phyloP scores from a whole-genome alignment of 2,329 filamentous ascomycete species.

The Cadophora sp. region DNA sequence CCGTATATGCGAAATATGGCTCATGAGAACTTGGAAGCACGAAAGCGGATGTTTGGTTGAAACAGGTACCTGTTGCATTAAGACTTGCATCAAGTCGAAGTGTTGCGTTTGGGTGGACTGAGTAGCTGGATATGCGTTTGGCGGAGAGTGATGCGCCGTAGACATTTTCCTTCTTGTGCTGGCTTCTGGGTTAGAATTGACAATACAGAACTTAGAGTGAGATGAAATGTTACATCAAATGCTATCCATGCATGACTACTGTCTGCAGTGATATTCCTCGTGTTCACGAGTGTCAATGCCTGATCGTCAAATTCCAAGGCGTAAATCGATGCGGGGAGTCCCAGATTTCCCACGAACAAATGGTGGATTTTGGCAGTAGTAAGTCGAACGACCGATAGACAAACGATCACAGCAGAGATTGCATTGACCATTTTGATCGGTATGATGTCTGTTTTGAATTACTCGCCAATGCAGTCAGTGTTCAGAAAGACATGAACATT shows the following conservation, averaged over 20 bases:
- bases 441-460: not conserved
- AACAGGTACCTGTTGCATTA: not conserved
- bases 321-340: conserved; percentile 17
- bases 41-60: conserved; percentile 10
- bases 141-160: conserved; percentile 16
- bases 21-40: conserved; percentile 12
- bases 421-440: not conserved
- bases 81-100: conserved; percentile 10
- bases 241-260: conserved; percentile 24
- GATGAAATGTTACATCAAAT: conserved; percentile 13
- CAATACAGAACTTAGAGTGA: not conserved
- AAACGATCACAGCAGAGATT: not conserved
- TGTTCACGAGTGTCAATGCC: conserved; percentile 19
- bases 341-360: conserved; percentile 24
- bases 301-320: conserved; percentile 21
- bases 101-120: conserved; percentile 4
- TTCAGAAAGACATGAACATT: too few relatives aligned
- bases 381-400: not conserved
- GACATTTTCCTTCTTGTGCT: conserved; percentile 18
- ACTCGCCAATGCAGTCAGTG: too few relatives aligned
- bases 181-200: not conserved
- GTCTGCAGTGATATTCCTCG: conserved; percentile 9
- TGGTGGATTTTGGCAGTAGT: conserved; percentile 16
- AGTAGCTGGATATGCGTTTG: conserved; percentile 16
- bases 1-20: conserved; percentile 17